Base-by-base conservation (phyloP, 352 stramenopile species). In the Phytophthora idaei region DNA sequence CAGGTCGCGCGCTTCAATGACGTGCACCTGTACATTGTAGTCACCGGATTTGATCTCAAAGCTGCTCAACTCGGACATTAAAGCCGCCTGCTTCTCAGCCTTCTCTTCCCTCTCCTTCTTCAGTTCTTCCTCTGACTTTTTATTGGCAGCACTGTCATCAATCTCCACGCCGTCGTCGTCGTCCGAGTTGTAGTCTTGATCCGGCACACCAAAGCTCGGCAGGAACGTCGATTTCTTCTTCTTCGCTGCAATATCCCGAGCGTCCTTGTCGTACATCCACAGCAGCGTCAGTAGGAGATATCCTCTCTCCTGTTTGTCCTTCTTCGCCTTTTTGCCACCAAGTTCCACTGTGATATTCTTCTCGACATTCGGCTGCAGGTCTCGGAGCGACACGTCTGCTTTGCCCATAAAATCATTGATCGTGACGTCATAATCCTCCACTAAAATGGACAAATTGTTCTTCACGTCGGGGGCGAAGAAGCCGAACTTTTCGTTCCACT, bases 1-100 rank as follows among this genome's bases (percentile, higher is more conserved):
- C 1, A 98, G 73, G 29, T 97, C 89, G 10, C 90, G 82, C 10
- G 84, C 89, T 77, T 98, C 90, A 59, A 98, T 97, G 32, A 97
- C 61, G 59, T 97, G 92, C 15, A 98, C 85, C 54, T 96, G 89
- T 7, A 97, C 78, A 51, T 87, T 80, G 67, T 96, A 97, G 69
- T 97, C 90, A 2, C 90, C 90, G 0, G 84, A 90, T 31, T 93
- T 91, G 67, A 97, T 93, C 57, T 93, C 85, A 57, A 96, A 83
- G 64, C 69, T 88, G 47, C 75, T 85, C 10, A 97, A 72, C 55
- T 92, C 86, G 4, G 73, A 82, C n/a, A 92, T 74, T 12, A 93
- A 77, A 15, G 92, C 86, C 25, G 89, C 74, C 53, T 90, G 78
- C 29, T 92, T 92, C 61, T 91, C 85, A 21, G 87, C 84, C 17